Base-by-base conservation (phyloP, 2,329 filamentous ascomycete genomes). In the Xylariaceae sp. region DNA sequence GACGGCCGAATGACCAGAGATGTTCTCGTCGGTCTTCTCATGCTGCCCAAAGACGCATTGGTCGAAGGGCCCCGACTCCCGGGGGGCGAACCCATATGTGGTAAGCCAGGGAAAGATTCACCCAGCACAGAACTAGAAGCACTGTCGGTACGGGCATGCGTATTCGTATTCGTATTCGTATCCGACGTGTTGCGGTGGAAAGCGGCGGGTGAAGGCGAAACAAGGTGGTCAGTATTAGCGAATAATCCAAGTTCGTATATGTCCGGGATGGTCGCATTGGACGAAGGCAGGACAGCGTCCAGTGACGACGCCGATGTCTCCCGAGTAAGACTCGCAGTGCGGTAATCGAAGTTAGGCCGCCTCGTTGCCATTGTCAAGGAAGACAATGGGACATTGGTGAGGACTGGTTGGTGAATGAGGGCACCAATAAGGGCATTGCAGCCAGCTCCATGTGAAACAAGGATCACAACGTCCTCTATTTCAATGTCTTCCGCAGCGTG, bases 361-460 rank as follows among this genome's bases (percentile, higher is more conserved):
- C 85, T 80, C 12, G 86, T 79, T 3, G 92, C 92, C 85, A 96
- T 88, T 1, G 92, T 96, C 47, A 99, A 77, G 3, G 91, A 96
- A 0, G 92, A 89, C 73, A 95, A 88, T 31, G 86, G 87, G 12
- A 97, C 87, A 67, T 97, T 91, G 65, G 95, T 83, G 11, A 99
- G 78, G 0, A 95, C 91, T 0, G 94, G 92, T 65, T 96, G 88
- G 57, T 92, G 88, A 0, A 91, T 95, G 60, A 99, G 81, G 30
- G 91, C 91, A 9, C 92, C 91, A 59, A 99, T 91, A 44, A 99
- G 73, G 2, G 94, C 94, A 73, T 99, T 99, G 72, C 92, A 96
- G 40, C 94, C 94, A 11, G 94, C 94, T 29, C 92, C 92, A 67
- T 99, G 94, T 0, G 94, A 96, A 27, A 99, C 88, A 6, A 99